Evolutionary conservation across 805 yeast species (phyloP).

Genomic region (Suhomyces prunicola): DNA sequence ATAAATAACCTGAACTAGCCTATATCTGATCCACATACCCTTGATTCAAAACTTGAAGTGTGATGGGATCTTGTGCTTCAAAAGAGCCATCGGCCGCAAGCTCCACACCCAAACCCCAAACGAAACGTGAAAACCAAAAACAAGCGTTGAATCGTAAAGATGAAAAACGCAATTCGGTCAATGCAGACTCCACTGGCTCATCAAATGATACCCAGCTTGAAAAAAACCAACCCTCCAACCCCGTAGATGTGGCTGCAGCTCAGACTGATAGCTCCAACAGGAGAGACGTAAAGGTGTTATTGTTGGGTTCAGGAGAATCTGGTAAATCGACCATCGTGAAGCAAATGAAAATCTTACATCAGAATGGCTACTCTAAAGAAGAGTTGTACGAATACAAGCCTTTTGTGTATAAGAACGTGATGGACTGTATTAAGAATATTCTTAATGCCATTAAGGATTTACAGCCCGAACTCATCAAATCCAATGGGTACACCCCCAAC

Average conservation of each 20-base stretch:
- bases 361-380: conserved; percentile 64
- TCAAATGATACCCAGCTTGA: conserved; percentile 6
- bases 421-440: conserved; percentile 72
- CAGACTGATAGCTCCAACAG: conserved; percentile 2
- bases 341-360: conserved; percentile 77
- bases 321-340: conserved; percentile 80
- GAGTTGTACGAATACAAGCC: conserved; percentile 75
- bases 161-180: conserved; percentile 2
- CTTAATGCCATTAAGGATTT: conserved; percentile 62
- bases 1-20: background rate
- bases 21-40: background rate
- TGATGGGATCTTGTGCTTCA: conserved; percentile 13
- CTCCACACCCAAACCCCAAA: background rate
- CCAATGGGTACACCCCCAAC: conserved; percentile 5
- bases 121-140: conserved; percentile 16
- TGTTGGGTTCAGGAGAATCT: conserved; percentile 85
- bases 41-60: background rate
- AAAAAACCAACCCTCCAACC: background rate
- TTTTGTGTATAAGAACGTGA: conserved; percentile 70
- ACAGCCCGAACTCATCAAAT: conserved; percentile 36
- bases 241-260: conserved; percentile 3
- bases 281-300: conserved; percentile 65
- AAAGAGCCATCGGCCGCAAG: conserved; percentile 8
- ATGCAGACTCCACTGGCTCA: conserved; percentile 9
- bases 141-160: conserved; percentile 8